Evolutionary conservation across 2,329 filamentous ascomycete species (phyloP).

Genomic region (Colletotrichum scovillei): DNA sequence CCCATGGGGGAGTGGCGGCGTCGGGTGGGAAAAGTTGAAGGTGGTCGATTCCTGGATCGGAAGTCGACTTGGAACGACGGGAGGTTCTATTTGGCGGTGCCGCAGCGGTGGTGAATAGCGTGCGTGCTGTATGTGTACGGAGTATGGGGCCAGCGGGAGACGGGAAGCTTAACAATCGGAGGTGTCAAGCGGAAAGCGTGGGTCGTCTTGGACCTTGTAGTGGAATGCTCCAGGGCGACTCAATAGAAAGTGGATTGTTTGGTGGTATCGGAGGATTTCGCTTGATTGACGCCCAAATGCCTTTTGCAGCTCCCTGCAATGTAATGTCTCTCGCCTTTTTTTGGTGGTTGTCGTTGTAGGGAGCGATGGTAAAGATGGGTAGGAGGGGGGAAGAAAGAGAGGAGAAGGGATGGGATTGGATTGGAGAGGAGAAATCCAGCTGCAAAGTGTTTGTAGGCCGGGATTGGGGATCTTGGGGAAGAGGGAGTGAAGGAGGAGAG

Average conservation of each 20-base stretch:
- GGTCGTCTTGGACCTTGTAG: conserved; percentile 27
- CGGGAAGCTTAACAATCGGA: conserved; percentile 36
- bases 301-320: conserved; percentile 27
- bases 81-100: conserved; percentile 1
- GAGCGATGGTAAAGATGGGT: neutral
- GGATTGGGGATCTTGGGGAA: conserved; percentile 30
- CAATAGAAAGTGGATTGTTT: conserved; percentile 33
- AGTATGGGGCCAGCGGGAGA: conserved; percentile 33
- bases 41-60: neutral
- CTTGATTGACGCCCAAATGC: conserved; percentile 34
- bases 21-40: neutral
- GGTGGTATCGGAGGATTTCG: conserved; percentile 11
- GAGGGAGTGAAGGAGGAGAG: conserved; percentile 1
- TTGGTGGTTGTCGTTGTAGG: neutral
- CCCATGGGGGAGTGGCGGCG: neutral
- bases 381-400: neutral
- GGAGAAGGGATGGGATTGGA: conserved; percentile 25
- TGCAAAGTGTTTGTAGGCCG: conserved; percentile 19
- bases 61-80: neutral
- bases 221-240: conserved; percentile 33
- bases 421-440: conserved; percentile 17
- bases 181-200: conserved; percentile 33
- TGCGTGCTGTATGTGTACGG: conserved; percentile 10
- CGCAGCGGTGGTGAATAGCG: neutral
- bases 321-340: conserved; percentile 15